Evolutionary conservation across 495 filamentous ascomycete genomes (phyloP).

Genomic region (Parathielavia appendiculata): DNA sequence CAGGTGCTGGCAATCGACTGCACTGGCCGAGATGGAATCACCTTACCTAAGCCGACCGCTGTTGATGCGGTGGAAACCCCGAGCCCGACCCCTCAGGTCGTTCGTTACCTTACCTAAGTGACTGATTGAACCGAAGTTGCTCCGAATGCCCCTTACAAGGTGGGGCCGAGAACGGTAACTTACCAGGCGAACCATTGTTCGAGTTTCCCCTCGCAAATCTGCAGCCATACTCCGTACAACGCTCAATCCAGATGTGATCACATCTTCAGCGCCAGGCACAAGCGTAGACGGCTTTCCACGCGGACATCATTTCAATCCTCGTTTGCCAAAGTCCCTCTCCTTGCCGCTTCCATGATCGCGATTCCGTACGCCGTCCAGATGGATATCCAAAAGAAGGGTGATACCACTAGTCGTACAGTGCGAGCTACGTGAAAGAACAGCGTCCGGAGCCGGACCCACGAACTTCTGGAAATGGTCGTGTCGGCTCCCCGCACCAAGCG

Average conservation of each 20-base stretch:
- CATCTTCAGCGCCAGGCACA: no score
- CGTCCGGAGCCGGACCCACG: constrained; percentile 9
- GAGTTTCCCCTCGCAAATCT: no score
- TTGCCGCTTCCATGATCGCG: no score
- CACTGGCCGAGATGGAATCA: constrained; percentile 19
- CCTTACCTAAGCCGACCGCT: constrained; percentile 25
- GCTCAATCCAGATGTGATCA: no score
- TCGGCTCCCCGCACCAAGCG: constrained; percentile 19
- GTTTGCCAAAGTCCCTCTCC: no score
- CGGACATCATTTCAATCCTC: no score
- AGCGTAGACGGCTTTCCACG: no score
- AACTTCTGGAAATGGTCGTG: constrained; percentile 8
- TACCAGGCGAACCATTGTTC: no score
- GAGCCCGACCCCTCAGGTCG: no score
- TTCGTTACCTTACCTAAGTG: background rate
- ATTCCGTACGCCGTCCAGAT: no score
- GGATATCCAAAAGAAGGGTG: background rate
- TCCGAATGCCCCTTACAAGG: constrained; percentile 5
- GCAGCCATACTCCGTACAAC: no score
- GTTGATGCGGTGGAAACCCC: background rate
- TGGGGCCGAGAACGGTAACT: constrained; percentile 2
- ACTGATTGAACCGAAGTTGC: constrained; percentile 11
- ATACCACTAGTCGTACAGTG: background rate
- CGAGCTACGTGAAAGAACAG: background rate
- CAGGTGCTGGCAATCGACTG: constrained; percentile 17